Percentiles rank a stretch among this genome's conserved stretches.
phyloP scores from a whole-genome alignment of 768 basidiomycete species.

The Gelatoporia subvermispora region DNA sequence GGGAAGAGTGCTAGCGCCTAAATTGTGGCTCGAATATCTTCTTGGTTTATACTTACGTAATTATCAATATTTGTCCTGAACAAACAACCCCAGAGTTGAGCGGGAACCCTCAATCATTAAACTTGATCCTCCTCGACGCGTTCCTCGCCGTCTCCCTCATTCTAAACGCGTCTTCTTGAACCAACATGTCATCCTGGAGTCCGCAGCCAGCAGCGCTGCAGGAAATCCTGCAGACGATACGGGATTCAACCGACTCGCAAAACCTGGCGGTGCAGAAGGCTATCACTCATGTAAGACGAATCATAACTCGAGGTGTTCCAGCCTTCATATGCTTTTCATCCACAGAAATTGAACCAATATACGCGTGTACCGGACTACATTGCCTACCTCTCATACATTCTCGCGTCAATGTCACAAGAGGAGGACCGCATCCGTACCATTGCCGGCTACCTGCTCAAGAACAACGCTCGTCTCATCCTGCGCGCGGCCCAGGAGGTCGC shows the following conservation, averaged over 20 bases:
- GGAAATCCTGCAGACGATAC: slow-evolving; percentile 89
- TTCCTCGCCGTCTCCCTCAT: background rate
- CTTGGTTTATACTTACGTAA: slow-evolving; percentile 2
- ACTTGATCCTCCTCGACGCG: slow-evolving; percentile 8
- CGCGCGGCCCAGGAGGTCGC: slow-evolving; percentile 60
- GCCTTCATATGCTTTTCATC: slow-evolving; percentile 13
- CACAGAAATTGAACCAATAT: slow-evolving; percentile 81
- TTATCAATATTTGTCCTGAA: background rate
- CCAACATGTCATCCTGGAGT: slow-evolving; percentile 61
- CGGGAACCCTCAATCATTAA: background rate
- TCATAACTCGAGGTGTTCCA: slow-evolving; percentile 14
- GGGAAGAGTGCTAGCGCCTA: too few relatives aligned
- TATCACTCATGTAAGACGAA: slow-evolving; percentile 70
- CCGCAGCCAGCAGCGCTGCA: slow-evolving; percentile 83
- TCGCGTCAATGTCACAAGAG: slow-evolving; percentile 74
- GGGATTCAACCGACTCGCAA: slow-evolving; percentile 81
- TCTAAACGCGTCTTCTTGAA: slow-evolving; percentile 11
- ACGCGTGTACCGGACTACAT: slow-evolving; percentile 90
- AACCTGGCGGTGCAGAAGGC: slow-evolving; percentile 62
- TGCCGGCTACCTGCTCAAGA: slow-evolving; percentile 96
- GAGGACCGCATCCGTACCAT: slow-evolving; percentile 92
- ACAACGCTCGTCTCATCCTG: slow-evolving; percentile 80
- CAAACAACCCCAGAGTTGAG: background rate
- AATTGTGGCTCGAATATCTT: too few relatives aligned
- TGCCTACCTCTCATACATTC: slow-evolving; percentile 92